A percentile compares a stretch with the other conserved stretches of the same genome.
These are phyloP conservation scores for Gymnopus androsaceus DNA, from an alignment of 1,284 basidiomycete species.

Conservation along the genomic window DNA sequence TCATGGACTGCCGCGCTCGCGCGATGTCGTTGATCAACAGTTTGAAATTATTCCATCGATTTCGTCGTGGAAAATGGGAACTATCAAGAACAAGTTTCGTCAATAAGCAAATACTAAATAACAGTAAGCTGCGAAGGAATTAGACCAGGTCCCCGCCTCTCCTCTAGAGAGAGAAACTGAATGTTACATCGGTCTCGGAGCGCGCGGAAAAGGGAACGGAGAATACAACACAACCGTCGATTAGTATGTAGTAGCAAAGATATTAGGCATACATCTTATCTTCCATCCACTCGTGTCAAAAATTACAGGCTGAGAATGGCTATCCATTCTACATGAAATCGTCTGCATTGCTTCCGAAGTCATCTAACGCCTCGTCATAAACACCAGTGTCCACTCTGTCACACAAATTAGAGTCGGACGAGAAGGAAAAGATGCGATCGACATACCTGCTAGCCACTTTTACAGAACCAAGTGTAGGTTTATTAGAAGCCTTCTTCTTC, in stretches of 20 bases:
- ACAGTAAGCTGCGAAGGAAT: no score
- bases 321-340: conserved; percentile 68
- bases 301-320: not conserved
- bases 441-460: conserved; percentile 67
- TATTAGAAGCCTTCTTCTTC: conserved; percentile 82
- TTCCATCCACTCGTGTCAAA: not conserved
- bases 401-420: conserved; percentile 3
- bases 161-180: no score
- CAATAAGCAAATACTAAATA: no score
- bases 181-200: no score
- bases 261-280: conserved; percentile 2
- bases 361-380: conserved; percentile 88
- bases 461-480: conserved; percentile 73
- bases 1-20: no score
- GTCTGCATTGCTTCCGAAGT: conserved; percentile 67
- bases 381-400: conserved; percentile 65
- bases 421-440: not conserved
- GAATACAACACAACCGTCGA: not conserved
- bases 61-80: no score
- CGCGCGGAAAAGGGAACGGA: not conserved
- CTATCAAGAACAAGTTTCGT: no score
- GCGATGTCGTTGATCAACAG: no score
- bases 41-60: no score
- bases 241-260: conserved; percentile 2
- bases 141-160: no score